These are phyloP conservation scores for Phoma sp. DNA, from an alignment of 2,329 filamentous ascomycete genomes.

Conservation along the genomic window DNA sequence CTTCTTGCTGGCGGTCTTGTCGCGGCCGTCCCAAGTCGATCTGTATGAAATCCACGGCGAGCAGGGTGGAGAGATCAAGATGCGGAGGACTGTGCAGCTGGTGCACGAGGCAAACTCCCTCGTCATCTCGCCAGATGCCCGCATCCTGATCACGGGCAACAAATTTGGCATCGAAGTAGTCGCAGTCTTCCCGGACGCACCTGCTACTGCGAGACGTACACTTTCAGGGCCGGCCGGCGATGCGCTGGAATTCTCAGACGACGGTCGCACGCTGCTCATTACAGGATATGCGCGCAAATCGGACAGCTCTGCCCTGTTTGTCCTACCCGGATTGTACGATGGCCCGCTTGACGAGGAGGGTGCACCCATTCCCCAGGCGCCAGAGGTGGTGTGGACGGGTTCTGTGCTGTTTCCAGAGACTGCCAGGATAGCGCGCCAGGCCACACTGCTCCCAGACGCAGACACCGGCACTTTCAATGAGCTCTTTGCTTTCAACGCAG, in stretches of 20 bases:
- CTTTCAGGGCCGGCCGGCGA: constrained; percentile 49
- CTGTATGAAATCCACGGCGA: constrained; percentile 72
- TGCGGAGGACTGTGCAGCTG: constrained; percentile 75
- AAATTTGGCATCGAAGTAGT: constrained; percentile 89
- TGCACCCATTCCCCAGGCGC: constrained; percentile 46
- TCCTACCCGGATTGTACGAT: constrained; percentile 49
- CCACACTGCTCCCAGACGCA: constrained; percentile 48
- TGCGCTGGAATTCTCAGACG: constrained; percentile 49
- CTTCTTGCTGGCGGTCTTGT: constrained; percentile 77
- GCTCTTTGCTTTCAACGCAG: constrained; percentile 51
- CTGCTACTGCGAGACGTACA: constrained; percentile 44
- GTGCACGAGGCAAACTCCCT: constrained; percentile 81
- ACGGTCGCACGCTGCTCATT: constrained; percentile 49
- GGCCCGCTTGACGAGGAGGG: constrained; percentile 51
- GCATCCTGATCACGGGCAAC: constrained; percentile 84
- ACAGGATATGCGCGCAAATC: constrained; percentile 48
- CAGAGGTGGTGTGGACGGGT: constrained; percentile 49
- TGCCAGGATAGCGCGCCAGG: constrained; percentile 48
- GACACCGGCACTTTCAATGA: constrained; percentile 50
- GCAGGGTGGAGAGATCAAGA: constrained; percentile 63
- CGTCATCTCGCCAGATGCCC: constrained; percentile 80
- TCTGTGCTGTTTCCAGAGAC: constrained; percentile 53
- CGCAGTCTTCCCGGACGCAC: constrained; percentile 70
- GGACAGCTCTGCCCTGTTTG: constrained; percentile 47
- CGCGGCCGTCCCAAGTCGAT: constrained; percentile 83